Evolutionary conservation across 2,329 filamentous ascomycete genomes (phyloP).

Genomic region (Incumbomyces lentus): DNA sequence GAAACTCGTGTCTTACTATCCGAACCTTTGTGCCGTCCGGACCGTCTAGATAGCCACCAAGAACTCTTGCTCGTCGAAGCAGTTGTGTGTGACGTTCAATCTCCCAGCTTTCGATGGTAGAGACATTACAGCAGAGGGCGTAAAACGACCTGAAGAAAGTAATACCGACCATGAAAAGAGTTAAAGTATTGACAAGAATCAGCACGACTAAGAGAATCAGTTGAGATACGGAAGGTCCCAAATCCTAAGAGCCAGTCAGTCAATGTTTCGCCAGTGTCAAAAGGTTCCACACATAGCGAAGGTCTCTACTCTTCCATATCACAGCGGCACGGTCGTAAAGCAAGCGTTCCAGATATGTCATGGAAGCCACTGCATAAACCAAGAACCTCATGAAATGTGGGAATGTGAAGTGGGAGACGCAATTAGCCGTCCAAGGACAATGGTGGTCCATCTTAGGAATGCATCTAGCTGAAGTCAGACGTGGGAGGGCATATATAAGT

Average conservation of each 20-base stretch:
- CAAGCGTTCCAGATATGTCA: constrained; percentile 46
- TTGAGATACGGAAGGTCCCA: constrained; percentile 45
- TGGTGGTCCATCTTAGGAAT: constrained; percentile 59
- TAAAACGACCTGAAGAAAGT: constrained; percentile 46
- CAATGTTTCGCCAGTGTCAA: constrained; percentile 4
- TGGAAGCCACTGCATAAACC: constrained; percentile 48
- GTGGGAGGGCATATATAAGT: neutral
- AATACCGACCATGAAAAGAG: constrained; percentile 45
- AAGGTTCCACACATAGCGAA: constrained; percentile 40
- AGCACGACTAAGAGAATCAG: constrained; percentile 47
- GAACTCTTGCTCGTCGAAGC: constrained; percentile 34
- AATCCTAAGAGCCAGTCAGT: constrained; percentile 35
- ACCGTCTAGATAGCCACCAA: constrained; percentile 49
- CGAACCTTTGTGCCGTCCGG: constrained; percentile 45
- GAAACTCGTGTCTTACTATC: constrained; percentile 53
- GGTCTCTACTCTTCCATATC: constrained; percentile 45
- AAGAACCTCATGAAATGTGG: constrained; percentile 57
- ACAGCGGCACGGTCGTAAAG: constrained; percentile 42
- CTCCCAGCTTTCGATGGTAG: constrained; percentile 56
- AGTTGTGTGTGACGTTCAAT: constrained; percentile 40
- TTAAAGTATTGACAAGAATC: constrained; percentile 44
- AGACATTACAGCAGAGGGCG: constrained; percentile 47
- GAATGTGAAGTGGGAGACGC: constrained; percentile 55
- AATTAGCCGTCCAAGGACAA: constrained; percentile 57
- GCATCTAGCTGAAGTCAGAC: constrained; percentile 34